These are phyloP conservation scores for Podila epicladia DNA, from an alignment of 192 early-diverging fungal species.

Conservation along the genomic window DNA sequence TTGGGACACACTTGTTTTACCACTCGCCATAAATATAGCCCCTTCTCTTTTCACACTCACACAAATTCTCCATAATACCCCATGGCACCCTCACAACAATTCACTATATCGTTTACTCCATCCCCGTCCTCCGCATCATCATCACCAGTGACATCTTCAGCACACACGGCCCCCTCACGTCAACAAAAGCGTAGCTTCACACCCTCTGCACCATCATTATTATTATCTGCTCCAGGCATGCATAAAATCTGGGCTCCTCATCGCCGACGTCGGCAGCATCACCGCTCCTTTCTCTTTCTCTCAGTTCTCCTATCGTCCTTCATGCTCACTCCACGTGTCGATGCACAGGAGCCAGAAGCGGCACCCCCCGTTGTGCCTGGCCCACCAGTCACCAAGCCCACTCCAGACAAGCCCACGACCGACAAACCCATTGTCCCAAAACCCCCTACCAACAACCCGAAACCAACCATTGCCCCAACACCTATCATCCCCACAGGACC, in stretches of 20 bases:
- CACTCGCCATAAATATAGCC: neutral
- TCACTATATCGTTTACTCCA: neutral
- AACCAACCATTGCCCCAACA: neutral
- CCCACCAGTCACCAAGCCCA: neutral
- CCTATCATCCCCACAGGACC: neutral
- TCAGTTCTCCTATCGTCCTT: neutral
- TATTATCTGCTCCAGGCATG: neutral
- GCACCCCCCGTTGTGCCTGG: neutral
- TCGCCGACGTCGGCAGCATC: neutral
- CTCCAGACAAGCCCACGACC: neutral
- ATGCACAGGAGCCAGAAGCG: neutral
- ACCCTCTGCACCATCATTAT: neutral
- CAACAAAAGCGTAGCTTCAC: neutral
- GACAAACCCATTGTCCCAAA: neutral
- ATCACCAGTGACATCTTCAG: neutral
- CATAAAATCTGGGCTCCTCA: neutral
- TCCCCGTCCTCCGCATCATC: neutral
- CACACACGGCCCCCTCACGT: neutral
- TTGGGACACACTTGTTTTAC: slow-evolving; percentile 1
- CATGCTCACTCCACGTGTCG: neutral
- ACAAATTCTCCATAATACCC: neutral
- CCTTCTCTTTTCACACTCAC: too few relatives aligned
- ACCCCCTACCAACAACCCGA: neutral
- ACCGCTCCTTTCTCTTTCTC: neutral
- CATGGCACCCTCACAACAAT: neutral